Evolutionary conservation across 2,329 filamentous ascomycete species (phyloP).

Genomic region (Helotiales sp.): DNA sequence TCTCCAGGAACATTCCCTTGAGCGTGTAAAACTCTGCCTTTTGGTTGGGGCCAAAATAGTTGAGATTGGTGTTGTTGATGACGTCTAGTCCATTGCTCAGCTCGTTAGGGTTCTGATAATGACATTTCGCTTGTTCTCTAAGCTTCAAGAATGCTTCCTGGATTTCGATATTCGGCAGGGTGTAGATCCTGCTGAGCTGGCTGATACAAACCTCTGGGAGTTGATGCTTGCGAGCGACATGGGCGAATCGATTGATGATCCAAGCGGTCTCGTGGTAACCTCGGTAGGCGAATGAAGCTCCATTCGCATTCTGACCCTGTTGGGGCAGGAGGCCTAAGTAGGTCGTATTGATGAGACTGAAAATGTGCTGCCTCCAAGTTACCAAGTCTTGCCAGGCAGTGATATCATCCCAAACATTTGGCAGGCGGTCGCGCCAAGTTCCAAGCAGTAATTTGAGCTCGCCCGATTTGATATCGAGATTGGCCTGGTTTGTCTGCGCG

Average conservation of each 20-base stretch:
- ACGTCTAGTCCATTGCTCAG: slow-evolving; percentile 93
- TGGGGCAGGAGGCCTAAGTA: slow-evolving; percentile 86
- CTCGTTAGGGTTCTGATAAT: slow-evolving; percentile 95
- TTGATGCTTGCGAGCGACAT: slow-evolving; percentile 95
- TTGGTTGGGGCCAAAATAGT: slow-evolving; percentile 94
- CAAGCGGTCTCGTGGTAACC: slow-evolving; percentile 99
- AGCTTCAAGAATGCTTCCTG: slow-evolving; percentile 98
- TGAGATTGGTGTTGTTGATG: slow-evolving; percentile 99
- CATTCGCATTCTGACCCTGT: slow-evolving; percentile 79
- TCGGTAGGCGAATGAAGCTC: slow-evolving; percentile 93
- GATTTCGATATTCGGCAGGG: slow-evolving; percentile 98
- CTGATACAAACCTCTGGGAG: slow-evolving; percentile 97
- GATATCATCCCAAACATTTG: slow-evolving; percentile 99
- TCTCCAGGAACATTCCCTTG: slow-evolving; percentile 99
- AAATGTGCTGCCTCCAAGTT: slow-evolving; percentile 99
- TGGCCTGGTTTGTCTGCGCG: slow-evolving; percentile 78
- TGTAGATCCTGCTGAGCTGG: slow-evolving; percentile 97
- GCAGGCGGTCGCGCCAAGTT: slow-evolving; percentile 92
- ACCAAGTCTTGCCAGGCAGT: slow-evolving; percentile 99
- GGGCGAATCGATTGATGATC: slow-evolving; percentile 99
- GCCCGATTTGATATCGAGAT: slow-evolving; percentile 91
- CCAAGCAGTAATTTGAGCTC: slow-evolving; percentile 93
- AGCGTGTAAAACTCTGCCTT: slow-evolving; percentile 99
- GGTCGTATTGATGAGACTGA: slow-evolving; percentile 92
- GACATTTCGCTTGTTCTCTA: slow-evolving; percentile 97